These are phyloP conservation scores for Sanghuangporus baumii DNA, from an alignment of 1,284 basidiomycete genomes.

Conservation along the genomic window DNA sequence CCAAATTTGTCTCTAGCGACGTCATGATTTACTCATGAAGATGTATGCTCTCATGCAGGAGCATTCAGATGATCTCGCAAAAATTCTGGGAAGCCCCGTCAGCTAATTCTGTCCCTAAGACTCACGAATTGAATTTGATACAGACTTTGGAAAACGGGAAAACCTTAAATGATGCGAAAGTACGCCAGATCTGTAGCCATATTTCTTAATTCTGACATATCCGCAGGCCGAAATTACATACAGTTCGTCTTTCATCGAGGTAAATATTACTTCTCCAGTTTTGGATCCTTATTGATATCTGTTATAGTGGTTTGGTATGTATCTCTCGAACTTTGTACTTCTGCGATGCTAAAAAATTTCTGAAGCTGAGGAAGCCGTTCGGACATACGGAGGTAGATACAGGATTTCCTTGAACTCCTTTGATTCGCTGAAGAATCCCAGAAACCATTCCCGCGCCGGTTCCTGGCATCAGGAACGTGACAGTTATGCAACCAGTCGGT, in stretches of 20 bases:
- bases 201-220: constrained; percentile 3
- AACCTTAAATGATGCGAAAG: constrained; percentile 76
- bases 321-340: neutral
- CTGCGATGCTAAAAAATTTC: neutral
- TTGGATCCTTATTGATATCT: neutral
- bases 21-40: constrained; percentile 76
- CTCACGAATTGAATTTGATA: neutral
- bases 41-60: constrained; percentile 71
- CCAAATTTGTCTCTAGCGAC: constrained; percentile 39
- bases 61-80: constrained; percentile 76
- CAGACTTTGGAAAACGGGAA: constrained; percentile 94
- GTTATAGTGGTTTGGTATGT: constrained; percentile 70
- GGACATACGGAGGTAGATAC: constrained; percentile 67
- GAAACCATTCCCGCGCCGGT: constrained; percentile 82
- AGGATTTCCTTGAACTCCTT: no score
- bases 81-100: constrained; percentile 58
- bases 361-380: constrained; percentile 81
- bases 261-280: constrained; percentile 29
- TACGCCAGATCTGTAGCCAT: constrained; percentile 23
- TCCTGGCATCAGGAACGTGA: constrained; percentile 73
- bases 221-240: constrained; percentile 72
- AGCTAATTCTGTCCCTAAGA: neutral
- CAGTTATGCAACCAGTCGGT: constrained; percentile 95
- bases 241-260: constrained; percentile 82
- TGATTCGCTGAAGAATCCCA: constrained; percentile 21